These are phyloP conservation scores for Chionographis japonica DNA, from an alignment of 106 monocot species.

Conservation along the genomic window DNA sequence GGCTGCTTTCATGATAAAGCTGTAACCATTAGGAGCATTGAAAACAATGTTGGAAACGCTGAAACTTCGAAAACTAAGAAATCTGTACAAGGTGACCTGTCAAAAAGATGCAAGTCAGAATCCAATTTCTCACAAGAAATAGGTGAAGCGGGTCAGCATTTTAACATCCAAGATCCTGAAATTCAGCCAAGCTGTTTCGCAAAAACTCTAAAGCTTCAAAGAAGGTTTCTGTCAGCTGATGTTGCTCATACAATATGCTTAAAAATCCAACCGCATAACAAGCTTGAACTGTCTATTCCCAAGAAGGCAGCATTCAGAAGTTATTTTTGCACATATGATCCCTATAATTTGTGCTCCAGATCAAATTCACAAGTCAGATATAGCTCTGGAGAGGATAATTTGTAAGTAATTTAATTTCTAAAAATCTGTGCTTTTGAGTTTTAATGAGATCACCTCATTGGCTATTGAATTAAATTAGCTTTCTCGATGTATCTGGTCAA, in stretches of 20 bases:
- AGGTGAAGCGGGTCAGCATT: constrained; percentile 20
- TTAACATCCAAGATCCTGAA: constrained; percentile 40
- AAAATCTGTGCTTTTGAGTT: not conserved
- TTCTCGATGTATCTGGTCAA: too few species aligned
- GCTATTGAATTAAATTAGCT: too few species aligned
- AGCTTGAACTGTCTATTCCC: constrained; percentile 38
- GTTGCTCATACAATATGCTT: constrained; percentile 43
- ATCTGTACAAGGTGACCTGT: constrained; percentile 11
- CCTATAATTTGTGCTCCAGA: constrained; percentile 36
- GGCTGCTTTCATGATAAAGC: constrained; percentile 17
- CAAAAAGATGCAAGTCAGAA: constrained; percentile 23
- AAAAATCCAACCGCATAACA: constrained; percentile 36
- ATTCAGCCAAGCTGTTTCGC: constrained; percentile 68
- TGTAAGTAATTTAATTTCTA: constrained; percentile 32
- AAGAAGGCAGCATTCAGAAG: constrained; percentile 43
- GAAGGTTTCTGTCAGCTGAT: constrained; percentile 40
- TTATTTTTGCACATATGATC: constrained; percentile 51
- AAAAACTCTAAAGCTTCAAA: constrained; percentile 45
- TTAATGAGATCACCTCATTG: too few species aligned
- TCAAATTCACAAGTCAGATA: constrained; percentile 32
- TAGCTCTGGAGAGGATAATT: constrained; percentile 41
- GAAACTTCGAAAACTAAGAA: constrained; percentile 14
- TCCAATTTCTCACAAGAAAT: constrained; percentile 24
- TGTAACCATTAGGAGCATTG: constrained; percentile 12
- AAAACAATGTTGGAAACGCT: constrained; percentile 31